A percentile compares a stretch with the other conserved stretches of the same genome.
Conservation (phyloP, 306 rosid species). For the Medicago truncatula region MtrunA17r5.0-ANR NC_053049.1:17679501-17680000, state of each 20-base stretch:
- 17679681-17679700: background rate
- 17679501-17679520: background rate
- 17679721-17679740: constrained; percentile 71
- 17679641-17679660: constrained; percentile 40
- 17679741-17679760: constrained; percentile 22
- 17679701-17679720: constrained; percentile 43
- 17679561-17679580: background rate
- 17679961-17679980: constrained; percentile 75
- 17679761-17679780: constrained; percentile 30
- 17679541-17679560: background rate
- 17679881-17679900: constrained; percentile 48
- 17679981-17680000: constrained; percentile 52
- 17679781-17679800: constrained; percentile 42
- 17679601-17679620: constrained; percentile 11
- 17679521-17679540: background rate
- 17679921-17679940: constrained; percentile 2
- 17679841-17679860: constrained; percentile 61
- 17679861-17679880: constrained; percentile 78
- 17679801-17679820: constrained; percentile 42
- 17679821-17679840: constrained; percentile 52
- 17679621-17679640: constrained; percentile 35
- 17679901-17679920: constrained; percentile 37
- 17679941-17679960: constrained; percentile 49
- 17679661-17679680: constrained; percentile 18
- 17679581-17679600: constrained; percentile 8